These are phyloP conservation scores for Geotrichum fermentans DNA, from an alignment of 1,139 yeast species.

Conservation along the genomic window DNA sequence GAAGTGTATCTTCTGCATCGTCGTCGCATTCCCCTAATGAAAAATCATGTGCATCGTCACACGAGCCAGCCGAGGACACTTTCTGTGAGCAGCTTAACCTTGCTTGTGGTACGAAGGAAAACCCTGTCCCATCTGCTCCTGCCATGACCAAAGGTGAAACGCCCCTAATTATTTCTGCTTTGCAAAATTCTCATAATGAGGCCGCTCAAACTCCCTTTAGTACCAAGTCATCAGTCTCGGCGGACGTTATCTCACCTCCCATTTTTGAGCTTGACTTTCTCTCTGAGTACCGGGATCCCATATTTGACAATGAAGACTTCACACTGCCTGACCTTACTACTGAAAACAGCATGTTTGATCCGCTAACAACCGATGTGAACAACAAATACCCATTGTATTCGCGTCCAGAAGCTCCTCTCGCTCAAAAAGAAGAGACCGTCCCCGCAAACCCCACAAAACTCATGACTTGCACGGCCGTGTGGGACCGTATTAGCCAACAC, in stretches of 20 bases:
- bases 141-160: conserved; percentile 17
- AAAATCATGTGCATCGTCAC: conserved; percentile 1
- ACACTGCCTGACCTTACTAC: conserved; percentile 41
- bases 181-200: conserved; percentile 9
- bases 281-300: conserved; percentile 36
- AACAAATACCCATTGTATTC: not conserved
- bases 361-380: conserved; percentile 38
- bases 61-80: conserved; percentile 39
- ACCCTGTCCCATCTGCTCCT: conserved; percentile 55
- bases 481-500: conserved; percentile 94
- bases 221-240: not conserved
- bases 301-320: conserved; percentile 35
- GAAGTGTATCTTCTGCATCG: conserved; percentile 11
- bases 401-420: not conserved
- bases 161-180: conserved; percentile 25
- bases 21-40: conserved; percentile 1
- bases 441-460: conserved; percentile 37
- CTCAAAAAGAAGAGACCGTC: conserved; percentile 34
- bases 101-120: conserved; percentile 67
- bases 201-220: not conserved
- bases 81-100: conserved; percentile 71
- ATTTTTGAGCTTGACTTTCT: conserved; percentile 34
- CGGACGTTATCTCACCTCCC: conserved; percentile 24
- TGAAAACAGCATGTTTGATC: conserved; percentile 69
- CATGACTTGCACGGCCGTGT: conserved; percentile 80